Evolutionary conservation across 108 stramenopile genomes (phyloP), one percentile per base, ranked within the genome.

Genomic region (Licmophora abbreviata): DNA sequence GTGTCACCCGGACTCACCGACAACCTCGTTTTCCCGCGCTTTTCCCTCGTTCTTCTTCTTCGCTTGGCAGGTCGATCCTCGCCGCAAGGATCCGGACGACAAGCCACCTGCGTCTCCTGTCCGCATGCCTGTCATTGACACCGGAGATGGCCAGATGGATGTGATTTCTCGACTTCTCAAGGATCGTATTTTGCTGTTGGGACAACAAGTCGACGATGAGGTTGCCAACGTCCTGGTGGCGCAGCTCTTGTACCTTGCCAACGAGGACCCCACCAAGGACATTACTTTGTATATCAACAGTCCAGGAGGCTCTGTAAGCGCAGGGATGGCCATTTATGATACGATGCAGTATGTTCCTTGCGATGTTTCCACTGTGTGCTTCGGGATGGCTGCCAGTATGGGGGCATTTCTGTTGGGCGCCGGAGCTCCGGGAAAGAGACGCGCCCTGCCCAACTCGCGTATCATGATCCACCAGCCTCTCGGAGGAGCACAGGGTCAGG

Each of bases 401-500:
- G 95, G 95, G 14, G 95, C 95, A 22, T 97, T 97, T 59, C 61
- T 97, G 20, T 59, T 97, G 32, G 95, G 92, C 0, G 95, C 95
- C 15, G 95, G 95, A 0, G 71, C 83, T 9, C 73, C 76, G 26
- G 95, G 95, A 5, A 96, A 96, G 64, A 61, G 95, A 25, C 64
- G 80, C 32, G 69, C 92, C 4, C 53, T 96, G 34, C 95, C 95
- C 58, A 96, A 96, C 59, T 68, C 94, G 5, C 76, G 96, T 11
- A 94, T 97, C 66, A 97, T 97, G 96, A 97, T 97, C 67, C 96
- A 97, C 72, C 96, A 97, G 64, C 96, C 96, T 31, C 60, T 97
- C 43, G 96, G 96, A 18, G 96, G 94, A 18, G 96, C 94, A 0
- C 94, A 94, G 58, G 96, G 96, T 10, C 87, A 89, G 57, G 96